Evolutionary conservation across 1,284 basidiomycete species (phyloP).

Genomic region (Lentinula novae-zelandiae): DNA sequence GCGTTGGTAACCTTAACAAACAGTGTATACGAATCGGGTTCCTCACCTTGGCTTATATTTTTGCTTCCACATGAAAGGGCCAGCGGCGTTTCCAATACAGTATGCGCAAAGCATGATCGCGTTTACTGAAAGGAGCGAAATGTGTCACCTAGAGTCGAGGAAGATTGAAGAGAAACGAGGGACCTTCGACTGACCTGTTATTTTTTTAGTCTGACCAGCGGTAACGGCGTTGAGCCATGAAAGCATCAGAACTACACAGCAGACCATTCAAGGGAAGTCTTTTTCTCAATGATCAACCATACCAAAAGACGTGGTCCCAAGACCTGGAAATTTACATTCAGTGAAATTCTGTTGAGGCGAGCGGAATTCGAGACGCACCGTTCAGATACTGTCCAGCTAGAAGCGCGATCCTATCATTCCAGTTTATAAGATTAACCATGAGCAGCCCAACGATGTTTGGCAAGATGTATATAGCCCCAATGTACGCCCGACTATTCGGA

Average conservation of each 20-base stretch:
- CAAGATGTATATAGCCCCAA: constrained; percentile 59
- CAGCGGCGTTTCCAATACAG: constrained; percentile 22
- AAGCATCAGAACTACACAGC: constrained; percentile 56
- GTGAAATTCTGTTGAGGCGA: neutral
- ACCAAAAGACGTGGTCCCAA: constrained; percentile 41
- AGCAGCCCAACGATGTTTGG: constrained; percentile 68
- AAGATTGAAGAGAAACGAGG: constrained; percentile 38
- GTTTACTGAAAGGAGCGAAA: constrained; percentile 39
- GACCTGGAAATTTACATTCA: constrained; percentile 16
- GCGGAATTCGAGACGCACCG: constrained; percentile 39
- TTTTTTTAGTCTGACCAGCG: constrained; percentile 31
- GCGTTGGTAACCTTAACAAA: neutral
- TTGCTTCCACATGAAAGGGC: constrained; percentile 72
- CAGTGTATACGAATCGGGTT: neutral
- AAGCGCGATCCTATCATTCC: constrained; percentile 62
- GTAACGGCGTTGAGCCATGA: constrained; percentile 14
- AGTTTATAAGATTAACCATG: constrained; percentile 65
- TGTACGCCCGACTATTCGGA: constrained; percentile 55
- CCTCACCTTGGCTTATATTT: constrained; percentile 58
- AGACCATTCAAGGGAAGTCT: neutral
- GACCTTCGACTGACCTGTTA: constrained; percentile 35
- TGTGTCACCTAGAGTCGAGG: neutral
- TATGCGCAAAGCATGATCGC: constrained; percentile 71
- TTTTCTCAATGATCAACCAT: constrained; percentile 45
- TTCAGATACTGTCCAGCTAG: constrained; percentile 71